These are phyloP conservation scores for Asclepias syriaca DNA, from an alignment of 257 asterid species.

Conservation along the genomic window DNA sequence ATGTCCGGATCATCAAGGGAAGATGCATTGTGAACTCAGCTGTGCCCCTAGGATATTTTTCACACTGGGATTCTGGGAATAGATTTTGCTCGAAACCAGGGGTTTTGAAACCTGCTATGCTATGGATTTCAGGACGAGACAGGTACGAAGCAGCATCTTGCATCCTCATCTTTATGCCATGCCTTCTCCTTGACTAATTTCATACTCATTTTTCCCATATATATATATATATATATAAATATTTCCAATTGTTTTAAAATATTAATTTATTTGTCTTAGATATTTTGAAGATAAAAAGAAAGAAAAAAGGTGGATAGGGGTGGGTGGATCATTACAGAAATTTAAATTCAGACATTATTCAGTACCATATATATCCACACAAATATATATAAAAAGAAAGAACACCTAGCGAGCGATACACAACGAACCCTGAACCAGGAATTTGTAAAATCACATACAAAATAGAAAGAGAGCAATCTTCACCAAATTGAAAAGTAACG, in stretches of 20 bases:
- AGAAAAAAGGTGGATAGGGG: too few relatives aligned
- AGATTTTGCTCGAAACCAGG: conserved; percentile 36
- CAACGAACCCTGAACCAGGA: background rate
- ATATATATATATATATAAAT: too few relatives aligned
- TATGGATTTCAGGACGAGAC: conserved; percentile 21
- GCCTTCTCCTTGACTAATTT: too few relatives aligned
- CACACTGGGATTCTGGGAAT: conserved; percentile 34
- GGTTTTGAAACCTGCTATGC: conserved; percentile 18
- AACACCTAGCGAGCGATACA: background rate
- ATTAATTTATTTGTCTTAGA: too few relatives aligned
- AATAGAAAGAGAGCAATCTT: background rate
- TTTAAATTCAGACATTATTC: background rate
- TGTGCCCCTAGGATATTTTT: conserved; percentile 22
- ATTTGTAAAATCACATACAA: background rate
- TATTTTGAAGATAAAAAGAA: too few relatives aligned
- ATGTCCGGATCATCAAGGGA: conserved; percentile 9
- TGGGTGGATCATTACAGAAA: background rate
- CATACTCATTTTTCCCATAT: too few relatives aligned
- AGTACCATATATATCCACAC: background rate
- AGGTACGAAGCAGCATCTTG: conserved; percentile 23
- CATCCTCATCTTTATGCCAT: too few relatives aligned
- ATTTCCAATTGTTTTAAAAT: too few relatives aligned
- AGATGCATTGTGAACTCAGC: background rate
- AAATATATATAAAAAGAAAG: background rate
- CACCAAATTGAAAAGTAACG: background rate